phyloP scores from a whole-genome alignment of 1,284 basidiomycete genomes.

The Erythrobasidium hasegawianum region DNA sequence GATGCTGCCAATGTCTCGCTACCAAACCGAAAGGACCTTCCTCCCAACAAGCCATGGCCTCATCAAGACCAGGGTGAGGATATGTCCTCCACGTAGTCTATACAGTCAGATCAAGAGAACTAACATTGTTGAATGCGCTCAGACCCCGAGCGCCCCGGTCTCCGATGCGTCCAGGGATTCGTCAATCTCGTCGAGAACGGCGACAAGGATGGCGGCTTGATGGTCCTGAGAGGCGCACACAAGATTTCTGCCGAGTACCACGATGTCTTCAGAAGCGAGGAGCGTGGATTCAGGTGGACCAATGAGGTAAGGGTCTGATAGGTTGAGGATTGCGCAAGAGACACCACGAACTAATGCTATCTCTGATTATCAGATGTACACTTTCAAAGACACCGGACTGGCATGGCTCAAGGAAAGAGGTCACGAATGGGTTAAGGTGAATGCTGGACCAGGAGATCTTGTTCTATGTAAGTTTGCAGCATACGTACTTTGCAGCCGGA shows the following conservation, averaged over 20 bases:
- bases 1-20: slow-evolving; percentile 39
- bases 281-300: not conserved
- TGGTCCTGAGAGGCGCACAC: not conserved
- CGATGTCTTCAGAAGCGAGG: not conserved
- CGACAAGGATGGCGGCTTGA: slow-evolving; percentile 6
- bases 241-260: not conserved
- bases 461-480: slow-evolving; percentile 6
- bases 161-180: slow-evolving; percentile 51
- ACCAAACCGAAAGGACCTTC: not conserved
- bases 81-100: too few species aligned
- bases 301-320: not conserved
- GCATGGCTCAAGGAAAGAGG: slow-evolving; percentile 13
- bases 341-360: too few species aligned
- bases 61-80: slow-evolving; percentile 47
- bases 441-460: slow-evolving; percentile 28
- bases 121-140: too few species aligned
- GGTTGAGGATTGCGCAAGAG: too few species aligned
- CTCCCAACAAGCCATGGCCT: slow-evolving; percentile 47
- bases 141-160: slow-evolving; percentile 46
- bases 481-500: not conserved
- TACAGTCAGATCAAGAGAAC: not conserved
- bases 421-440: slow-evolving; percentile 31
- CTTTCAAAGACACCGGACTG: slow-evolving; percentile 2
- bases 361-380: not conserved
- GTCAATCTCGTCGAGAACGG: slow-evolving; percentile 43